These are phyloP conservation scores for Neurospora pannonica DNA, from an alignment of 495 filamentous ascomycete genomes.

Conservation along the genomic window DNA sequence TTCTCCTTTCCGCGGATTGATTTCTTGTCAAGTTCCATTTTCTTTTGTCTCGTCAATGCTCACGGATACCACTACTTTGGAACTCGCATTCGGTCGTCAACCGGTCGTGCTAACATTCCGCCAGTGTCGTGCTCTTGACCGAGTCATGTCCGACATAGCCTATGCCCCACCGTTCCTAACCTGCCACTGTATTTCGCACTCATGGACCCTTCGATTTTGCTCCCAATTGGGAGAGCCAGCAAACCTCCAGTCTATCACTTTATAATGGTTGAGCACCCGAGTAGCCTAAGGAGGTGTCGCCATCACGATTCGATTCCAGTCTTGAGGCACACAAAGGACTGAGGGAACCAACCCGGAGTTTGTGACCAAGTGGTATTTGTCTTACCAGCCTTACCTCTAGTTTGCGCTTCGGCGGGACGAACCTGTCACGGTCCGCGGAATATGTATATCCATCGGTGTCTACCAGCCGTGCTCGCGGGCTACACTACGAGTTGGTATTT, in stretches of 20 bases:
- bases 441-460: background rate
- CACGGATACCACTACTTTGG: background rate
- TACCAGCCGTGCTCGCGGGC: background rate
- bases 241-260: background rate
- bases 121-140: background rate
- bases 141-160: background rate
- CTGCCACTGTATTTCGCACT: background rate
- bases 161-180: background rate
- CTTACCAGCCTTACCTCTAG: background rate
- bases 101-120: background rate
- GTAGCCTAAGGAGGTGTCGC: background rate
- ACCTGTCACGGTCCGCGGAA: background rate
- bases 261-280: background rate
- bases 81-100: background rate
- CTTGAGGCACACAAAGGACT: background rate
- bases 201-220: background rate
- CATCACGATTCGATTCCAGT: background rate
- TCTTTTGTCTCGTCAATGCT: background rate
- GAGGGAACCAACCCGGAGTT: background rate
- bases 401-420: background rate
- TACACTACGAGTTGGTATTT: background rate
- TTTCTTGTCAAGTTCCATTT: background rate
- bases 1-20: background rate
- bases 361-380: background rate
- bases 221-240: background rate